phyloP scores from a whole-genome alignment of 352 stramenopile species.

The Globisporangium yorkense region DNA sequence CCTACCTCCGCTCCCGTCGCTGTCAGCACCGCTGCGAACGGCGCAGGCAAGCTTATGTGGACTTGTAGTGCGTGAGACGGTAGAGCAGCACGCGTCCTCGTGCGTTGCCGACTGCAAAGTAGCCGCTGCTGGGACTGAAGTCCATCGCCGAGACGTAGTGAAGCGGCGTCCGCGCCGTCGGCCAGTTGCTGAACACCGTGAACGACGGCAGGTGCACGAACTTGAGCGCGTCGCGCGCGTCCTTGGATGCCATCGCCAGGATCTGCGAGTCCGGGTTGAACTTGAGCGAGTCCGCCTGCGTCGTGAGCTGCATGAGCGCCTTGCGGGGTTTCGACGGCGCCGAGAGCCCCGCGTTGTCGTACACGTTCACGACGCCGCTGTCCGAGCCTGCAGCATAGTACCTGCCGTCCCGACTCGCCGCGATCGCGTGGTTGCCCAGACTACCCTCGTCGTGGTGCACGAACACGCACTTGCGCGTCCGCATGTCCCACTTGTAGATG shows the following conservation, averaged over 20 bases:
- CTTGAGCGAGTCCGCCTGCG: conserved; percentile 78
- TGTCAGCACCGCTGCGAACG: neutral
- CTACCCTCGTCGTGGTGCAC: conserved; percentile 83
- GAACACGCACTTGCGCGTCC: conserved; percentile 74
- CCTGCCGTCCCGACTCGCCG: conserved; percentile 57
- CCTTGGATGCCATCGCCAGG: conserved; percentile 90
- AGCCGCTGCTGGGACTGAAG: conserved; percentile 93
- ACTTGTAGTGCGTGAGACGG: conserved; percentile 92
- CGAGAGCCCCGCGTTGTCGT: conserved; percentile 71
- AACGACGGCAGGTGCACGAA: conserved; percentile 92
- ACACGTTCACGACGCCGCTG: conserved; percentile 97
- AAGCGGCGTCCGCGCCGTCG: conserved; percentile 94
- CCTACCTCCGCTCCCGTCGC: neutral
- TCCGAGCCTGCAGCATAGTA: conserved; percentile 91
- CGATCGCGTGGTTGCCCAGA: conserved; percentile 75
- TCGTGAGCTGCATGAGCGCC: conserved; percentile 97
- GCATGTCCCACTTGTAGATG: conserved; percentile 96
- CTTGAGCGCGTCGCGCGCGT: conserved; percentile 92
- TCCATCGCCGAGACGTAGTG: conserved; percentile 95
- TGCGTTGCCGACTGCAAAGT: conserved; percentile 95
- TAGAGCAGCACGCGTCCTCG: conserved; percentile 96
- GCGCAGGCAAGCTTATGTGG: conserved; percentile 39
- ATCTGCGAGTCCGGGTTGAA: conserved; percentile 95
- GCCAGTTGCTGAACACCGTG: conserved; percentile 98
- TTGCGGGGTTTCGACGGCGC: conserved; percentile 77